Evolutionary conservation across 495 filamentous ascomycete species (phyloP), one percentile per base, ranked within the genome.

Genomic region (Hapsidospora chrysogenum): DNA sequence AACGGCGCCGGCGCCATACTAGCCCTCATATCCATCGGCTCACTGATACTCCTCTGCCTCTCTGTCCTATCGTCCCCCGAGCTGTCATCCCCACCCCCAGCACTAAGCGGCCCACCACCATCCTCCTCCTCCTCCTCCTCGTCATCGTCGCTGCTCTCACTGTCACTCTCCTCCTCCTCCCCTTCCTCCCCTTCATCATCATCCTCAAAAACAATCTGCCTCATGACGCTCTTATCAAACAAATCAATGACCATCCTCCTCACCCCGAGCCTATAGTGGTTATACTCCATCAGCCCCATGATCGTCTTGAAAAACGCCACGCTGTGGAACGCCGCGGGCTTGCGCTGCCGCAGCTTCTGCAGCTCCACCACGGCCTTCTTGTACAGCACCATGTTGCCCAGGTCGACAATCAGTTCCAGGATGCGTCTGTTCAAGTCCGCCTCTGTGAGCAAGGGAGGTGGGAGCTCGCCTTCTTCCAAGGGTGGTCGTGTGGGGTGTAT

Each of bases 181-280:
- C 20, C 16, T 14, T 20, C 33, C 3, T 16, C 23, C 3, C 28
- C 50, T 35, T 48, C 46, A 17, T 52, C 53, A 14, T 66, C 65
- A 40, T 72, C 65, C 13, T 60, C 67, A 39, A 66, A 64, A 8
- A 96, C 77, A 36, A 95, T 80, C 28, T 73, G 70, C 43, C 84
- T 63, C 53, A 96, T 61, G 18, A 96, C 82, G 23, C 66, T 73
- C 56, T 83, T 86, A 43, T 96, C 87, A 52, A 96, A 97, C 17
- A 96, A 58, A 50, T 95, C 85, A 33, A 95, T 74, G 22, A 94
- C 76, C 53, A 92, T 85, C 28, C 82, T 78, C 28, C 87, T 76
- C 32, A 84, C 76, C 4, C 72, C 74, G 16, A 96, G 64, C 20
- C 87, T 72, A 53, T 84, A 96, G 46, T 89, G 82, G 42, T 94